Evolutionary conservation across 2,329 filamentous ascomycete genomes (phyloP).

Genomic region (Ophiostoma sp.): DNA sequence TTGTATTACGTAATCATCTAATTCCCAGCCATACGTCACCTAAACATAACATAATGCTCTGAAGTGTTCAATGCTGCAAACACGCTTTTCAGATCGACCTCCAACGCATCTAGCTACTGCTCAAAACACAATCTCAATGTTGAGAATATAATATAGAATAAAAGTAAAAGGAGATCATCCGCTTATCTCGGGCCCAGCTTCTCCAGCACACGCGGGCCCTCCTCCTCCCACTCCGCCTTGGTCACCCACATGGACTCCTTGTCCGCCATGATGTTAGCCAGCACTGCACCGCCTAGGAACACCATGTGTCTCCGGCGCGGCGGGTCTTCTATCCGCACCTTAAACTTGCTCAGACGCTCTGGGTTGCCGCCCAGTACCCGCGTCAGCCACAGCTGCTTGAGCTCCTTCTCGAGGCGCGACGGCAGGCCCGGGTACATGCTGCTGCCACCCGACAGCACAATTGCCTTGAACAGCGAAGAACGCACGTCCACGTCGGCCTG

Average conservation of each 20-base stretch:
- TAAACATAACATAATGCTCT: neutral
- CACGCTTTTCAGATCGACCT: neutral
- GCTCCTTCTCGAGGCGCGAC: conserved; percentile 91
- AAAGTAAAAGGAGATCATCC: neutral
- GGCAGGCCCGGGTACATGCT: conserved; percentile 99
- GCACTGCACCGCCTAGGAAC: conserved; percentile 89
- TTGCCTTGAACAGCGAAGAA: conserved; percentile 90
- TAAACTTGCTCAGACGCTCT: conserved; percentile 95
- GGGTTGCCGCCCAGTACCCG: conserved; percentile 85
- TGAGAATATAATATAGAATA: neutral
- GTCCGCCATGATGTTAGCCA: conserved; percentile 98
- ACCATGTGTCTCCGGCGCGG: conserved; percentile 97
- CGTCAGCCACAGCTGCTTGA: conserved; percentile 98
- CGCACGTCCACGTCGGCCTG: conserved; percentile 91
- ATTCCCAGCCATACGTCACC: neutral
- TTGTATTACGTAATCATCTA: neutral
- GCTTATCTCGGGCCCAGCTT: conserved; percentile 74
- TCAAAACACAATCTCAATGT: neutral
- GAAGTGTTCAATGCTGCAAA: neutral
- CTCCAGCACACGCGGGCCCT: conserved; percentile 76
- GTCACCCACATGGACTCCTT: conserved; percentile 99
- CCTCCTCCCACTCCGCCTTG: conserved; percentile 94
- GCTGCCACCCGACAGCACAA: conserved; percentile 91
- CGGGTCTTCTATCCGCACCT: conserved; percentile 97
- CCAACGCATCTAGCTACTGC: neutral